Evolutionary conservation across 2,329 filamentous ascomycete species (phyloP).

Genomic region (Fusarium nanum): DNA sequence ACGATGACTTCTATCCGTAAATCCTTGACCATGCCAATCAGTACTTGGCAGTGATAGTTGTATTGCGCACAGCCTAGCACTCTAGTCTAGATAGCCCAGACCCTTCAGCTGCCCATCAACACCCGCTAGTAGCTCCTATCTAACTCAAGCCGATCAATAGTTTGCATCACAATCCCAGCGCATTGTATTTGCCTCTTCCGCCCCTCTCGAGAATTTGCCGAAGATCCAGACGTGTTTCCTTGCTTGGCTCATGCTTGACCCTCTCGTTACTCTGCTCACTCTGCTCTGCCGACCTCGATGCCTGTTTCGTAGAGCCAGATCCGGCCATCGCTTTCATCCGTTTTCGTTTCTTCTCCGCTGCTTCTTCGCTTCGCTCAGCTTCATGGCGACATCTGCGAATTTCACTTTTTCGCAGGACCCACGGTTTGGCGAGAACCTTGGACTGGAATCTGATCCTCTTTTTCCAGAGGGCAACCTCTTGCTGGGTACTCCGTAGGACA

Average conservation of each 20-base stretch:
- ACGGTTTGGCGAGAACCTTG: constrained; percentile 63
- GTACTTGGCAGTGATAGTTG: constrained; percentile 24
- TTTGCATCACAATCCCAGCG: constrained; percentile 48
- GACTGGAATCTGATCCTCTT: constrained; percentile 62
- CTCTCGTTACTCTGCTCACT: constrained; percentile 10
- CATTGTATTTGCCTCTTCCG: constrained; percentile 50
- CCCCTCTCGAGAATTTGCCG: constrained; percentile 46
- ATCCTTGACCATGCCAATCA: constrained; percentile 13
- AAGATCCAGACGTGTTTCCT: constrained; percentile 38
- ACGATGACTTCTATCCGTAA: constrained; percentile 19
- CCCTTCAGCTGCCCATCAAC: constrained; percentile 20
- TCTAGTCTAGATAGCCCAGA: constrained; percentile 16
- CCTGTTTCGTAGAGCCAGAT: constrained; percentile 9
- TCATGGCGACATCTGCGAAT: constrained; percentile 63
- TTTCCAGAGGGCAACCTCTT: constrained; percentile 70
- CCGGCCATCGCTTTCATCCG: constrained; percentile 37
- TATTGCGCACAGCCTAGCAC: constrained; percentile 12
- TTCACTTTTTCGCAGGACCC: constrained; percentile 63
- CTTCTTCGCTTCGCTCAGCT: constrained; percentile 53
- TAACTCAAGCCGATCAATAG: constrained; percentile 1
- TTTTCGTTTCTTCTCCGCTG: constrained; percentile 44
- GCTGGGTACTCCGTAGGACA: constrained; percentile 62
- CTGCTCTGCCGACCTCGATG: constrained; percentile 15
- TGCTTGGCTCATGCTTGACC: constrained; percentile 30
- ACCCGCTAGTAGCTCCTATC: constrained; percentile 29